A percentile compares a stretch with the other conserved stretches of the same genome.
Conservation (phyloP, 139 green algal genomes). For the Chlorella sp. region DNA sequence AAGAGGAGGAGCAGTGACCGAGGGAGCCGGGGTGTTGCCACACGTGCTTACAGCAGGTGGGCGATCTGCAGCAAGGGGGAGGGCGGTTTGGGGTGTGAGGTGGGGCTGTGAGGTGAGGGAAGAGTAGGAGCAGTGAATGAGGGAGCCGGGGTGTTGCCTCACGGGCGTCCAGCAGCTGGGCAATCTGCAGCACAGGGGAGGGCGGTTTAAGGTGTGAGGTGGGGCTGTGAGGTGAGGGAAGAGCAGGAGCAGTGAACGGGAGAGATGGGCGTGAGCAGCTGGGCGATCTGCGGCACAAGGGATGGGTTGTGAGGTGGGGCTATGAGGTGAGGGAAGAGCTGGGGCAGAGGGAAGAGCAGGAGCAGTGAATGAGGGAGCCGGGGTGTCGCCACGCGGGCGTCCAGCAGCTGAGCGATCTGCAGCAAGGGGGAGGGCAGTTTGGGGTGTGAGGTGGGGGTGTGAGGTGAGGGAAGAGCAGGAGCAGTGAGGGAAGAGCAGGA, state of each 20-base stretch:
- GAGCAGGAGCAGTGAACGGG: background rate
- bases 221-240: background rate
- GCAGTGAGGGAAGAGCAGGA: background rate
- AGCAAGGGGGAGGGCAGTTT: background rate
- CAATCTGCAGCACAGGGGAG: background rate
- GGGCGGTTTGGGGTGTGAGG: too few species aligned
- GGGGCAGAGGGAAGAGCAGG: background rate
- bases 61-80: background rate
- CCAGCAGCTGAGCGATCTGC: conserved; percentile 17
- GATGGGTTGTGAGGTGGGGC: too few species aligned
- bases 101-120: too few species aligned
- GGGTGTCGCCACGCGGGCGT: too few species aligned
- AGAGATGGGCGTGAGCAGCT: background rate
- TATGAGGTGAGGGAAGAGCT: background rate
- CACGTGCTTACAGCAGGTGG: too few species aligned
- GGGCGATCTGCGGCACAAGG: background rate
- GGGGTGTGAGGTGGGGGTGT: too few species aligned
- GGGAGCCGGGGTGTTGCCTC: too few species aligned
- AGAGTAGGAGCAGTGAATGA: too few species aligned
- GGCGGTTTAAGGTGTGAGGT: too few species aligned
- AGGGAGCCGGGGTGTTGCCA: too few species aligned
- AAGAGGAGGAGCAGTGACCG: background rate
- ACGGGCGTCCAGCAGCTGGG: background rate
- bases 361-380: background rate
- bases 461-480: background rate